A percentile compares a stretch with the other conserved stretches of the same genome.
Conservation (phyloP, 139 green algal species). For the Chlorella sp. region DNA sequence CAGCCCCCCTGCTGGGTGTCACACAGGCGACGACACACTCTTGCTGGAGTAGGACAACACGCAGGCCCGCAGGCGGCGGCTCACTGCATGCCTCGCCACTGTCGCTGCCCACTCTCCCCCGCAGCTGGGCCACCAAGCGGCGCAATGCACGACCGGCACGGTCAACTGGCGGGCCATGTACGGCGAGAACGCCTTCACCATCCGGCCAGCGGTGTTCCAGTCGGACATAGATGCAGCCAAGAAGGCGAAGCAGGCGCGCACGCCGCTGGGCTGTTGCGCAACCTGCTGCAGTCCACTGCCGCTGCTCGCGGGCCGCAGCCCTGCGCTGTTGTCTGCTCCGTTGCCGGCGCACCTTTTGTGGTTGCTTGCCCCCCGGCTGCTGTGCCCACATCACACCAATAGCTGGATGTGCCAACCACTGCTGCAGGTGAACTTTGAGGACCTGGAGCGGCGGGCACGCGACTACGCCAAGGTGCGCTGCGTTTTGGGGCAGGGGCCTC, state of each 20-base stretch:
- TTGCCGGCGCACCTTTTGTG: too few species aligned
- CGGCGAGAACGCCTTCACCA: constrained; percentile 80
- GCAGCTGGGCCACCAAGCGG: constrained; percentile 89
- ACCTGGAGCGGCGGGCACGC: constrained; percentile 63
- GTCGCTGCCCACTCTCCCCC: neutral
- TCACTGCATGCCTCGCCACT: neutral
- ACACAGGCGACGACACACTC: too few species aligned
- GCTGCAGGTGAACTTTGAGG: constrained; percentile 56
- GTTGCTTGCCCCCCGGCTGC: too few species aligned
- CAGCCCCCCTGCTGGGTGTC: neutral
- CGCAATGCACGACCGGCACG: constrained; percentile 86
- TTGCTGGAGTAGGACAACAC: too few species aligned
- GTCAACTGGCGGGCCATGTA: constrained; percentile 92
- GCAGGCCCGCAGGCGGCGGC: too few species aligned
- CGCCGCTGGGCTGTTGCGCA: too few species aligned
- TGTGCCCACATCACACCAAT: too few species aligned
- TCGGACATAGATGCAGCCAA: constrained; percentile 65
- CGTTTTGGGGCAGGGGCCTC: neutral
- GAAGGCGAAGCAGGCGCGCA: constrained; percentile 47
- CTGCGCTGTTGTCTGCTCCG: too few species aligned
- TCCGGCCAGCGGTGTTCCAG: constrained; percentile 70
- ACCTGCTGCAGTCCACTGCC: too few species aligned
- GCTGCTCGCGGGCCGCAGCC: too few species aligned
- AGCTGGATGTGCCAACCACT: too few species aligned
- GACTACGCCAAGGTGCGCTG: constrained; percentile 64